Percentiles rank a stretch among this genome's conserved stretches.
phyloP scores from a whole-genome alignment of 208 protist species.

The Wallacemonas collosoma region DNA sequence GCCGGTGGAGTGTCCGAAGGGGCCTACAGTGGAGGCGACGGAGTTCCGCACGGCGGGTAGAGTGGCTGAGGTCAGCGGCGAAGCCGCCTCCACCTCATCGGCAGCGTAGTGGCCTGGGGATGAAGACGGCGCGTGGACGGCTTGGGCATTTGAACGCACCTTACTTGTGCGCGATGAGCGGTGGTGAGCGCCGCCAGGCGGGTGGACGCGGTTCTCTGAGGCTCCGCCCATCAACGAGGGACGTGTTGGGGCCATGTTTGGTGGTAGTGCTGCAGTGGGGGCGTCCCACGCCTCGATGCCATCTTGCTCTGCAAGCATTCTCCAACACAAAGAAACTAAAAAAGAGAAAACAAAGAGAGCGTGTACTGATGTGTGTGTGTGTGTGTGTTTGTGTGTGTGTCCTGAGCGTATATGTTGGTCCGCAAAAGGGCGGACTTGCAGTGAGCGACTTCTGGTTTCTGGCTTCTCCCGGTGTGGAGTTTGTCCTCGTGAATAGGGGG shows the following conservation, averaged over 20 bases:
- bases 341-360: conserved; percentile 14
- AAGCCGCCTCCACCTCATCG: neutral
- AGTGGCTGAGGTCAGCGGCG: conserved; percentile 1
- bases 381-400: conserved; percentile 1
- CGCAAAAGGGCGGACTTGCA: no score
- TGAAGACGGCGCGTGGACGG: no score
- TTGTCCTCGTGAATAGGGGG: no score
- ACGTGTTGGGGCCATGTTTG: neutral
- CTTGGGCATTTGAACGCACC: no score
- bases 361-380: neutral
- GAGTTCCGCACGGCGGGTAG: conserved; percentile 8
- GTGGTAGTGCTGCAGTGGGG: neutral
- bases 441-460: neutral
- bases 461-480: neutral
- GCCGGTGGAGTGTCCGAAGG: neutral
- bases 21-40: conserved; percentile 8
- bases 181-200: neutral
- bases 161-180: neutral
- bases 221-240: neutral
- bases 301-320: conserved; percentile 5
- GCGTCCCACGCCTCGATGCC: conserved; percentile 10
- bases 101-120: neutral
- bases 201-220: neutral
- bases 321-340: conserved; percentile 12
- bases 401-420: no score